Conservation (phyloP, 2,329 filamentous ascomycete species). For the Trichothecium sympodiale region DNA sequence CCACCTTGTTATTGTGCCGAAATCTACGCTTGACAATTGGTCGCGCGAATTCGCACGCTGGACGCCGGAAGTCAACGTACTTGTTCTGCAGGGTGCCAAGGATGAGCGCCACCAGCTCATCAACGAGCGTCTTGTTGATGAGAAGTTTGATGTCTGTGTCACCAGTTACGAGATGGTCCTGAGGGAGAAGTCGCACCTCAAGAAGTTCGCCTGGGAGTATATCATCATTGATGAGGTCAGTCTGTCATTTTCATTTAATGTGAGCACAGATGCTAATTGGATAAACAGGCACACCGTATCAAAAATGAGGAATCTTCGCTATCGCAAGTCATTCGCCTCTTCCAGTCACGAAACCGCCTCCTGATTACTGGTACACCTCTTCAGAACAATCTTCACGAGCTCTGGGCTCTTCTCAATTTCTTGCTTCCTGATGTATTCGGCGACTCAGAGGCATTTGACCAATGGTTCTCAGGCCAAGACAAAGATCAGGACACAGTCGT, state of each 20-base stretch:
- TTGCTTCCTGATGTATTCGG: slow-evolving; percentile 96
- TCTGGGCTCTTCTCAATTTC: slow-evolving; percentile 97
- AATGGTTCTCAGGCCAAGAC: slow-evolving; percentile 91
- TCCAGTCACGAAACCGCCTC: slow-evolving; percentile 88
- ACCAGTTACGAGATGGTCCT: slow-evolving; percentile 99
- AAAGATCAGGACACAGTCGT: slow-evolving; percentile 92
- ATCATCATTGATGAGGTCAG: slow-evolving; percentile 86
- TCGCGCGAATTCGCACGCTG: slow-evolving; percentile 86
- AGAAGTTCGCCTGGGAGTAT: slow-evolving; percentile 99
- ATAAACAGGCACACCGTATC: slow-evolving; percentile 67
- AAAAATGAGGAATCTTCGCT: slow-evolving; percentile 98
- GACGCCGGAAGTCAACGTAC: slow-evolving; percentile 90
- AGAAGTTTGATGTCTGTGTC: slow-evolving; percentile 95
- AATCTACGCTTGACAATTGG: slow-evolving; percentile 98
- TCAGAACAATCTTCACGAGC: slow-evolving; percentile 95
- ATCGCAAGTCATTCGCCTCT: slow-evolving; percentile 90
- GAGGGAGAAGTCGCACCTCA: slow-evolving; percentile 84
- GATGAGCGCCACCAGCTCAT: slow-evolving; percentile 85
- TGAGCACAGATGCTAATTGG: slow-evolving; percentile 7
- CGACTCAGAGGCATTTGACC: slow-evolving; percentile 90
- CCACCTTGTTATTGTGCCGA: slow-evolving; percentile 85
- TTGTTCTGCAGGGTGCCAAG: slow-evolving; percentile 90
- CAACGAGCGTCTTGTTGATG: slow-evolving; percentile 79
- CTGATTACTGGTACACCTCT: slow-evolving; percentile 94
- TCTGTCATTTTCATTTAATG: neutral